Percentiles rank a stretch among this genome's conserved stretches.
These are phyloP conservation scores for Geotrichum candidum DNA, from an alignment of 1,139 yeast species.

Conservation along the genomic window DNA sequence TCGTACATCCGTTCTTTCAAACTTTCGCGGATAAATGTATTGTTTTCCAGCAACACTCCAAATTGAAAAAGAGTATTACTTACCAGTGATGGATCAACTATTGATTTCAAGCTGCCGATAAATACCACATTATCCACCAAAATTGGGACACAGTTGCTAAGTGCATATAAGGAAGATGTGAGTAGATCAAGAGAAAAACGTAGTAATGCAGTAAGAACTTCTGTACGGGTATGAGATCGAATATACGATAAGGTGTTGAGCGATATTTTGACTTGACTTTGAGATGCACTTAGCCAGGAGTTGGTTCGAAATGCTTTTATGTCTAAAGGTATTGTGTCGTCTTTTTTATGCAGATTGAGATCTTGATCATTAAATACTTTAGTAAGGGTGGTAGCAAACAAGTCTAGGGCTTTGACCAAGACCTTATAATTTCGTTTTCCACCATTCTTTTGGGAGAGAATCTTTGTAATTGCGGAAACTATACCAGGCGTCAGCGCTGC, in stretches of 20 bases:
- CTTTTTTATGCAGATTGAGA: slow-evolving; percentile 21
- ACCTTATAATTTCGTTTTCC: slow-evolving; percentile 41
- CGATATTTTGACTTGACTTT: slow-evolving; percentile 48
- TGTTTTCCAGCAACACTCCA: slow-evolving; percentile 7
- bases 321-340: background rate
- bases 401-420: slow-evolving; percentile 32
- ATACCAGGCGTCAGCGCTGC: slow-evolving; percentile 54
- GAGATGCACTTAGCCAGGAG: slow-evolving; percentile 61
- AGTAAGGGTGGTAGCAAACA: slow-evolving; percentile 35
- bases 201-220: slow-evolving; percentile 34
- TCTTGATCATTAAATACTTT: slow-evolving; percentile 42
- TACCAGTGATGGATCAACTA: background rate
- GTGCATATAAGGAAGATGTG: slow-evolving; percentile 31
- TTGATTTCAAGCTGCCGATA: slow-evolving; percentile 17
- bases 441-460: slow-evolving; percentile 38
- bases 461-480: slow-evolving; percentile 45
- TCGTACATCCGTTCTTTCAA: slow-evolving; percentile 26
- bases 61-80: slow-evolving; percentile 7
- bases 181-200: slow-evolving; percentile 33
- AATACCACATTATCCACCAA: slow-evolving; percentile 31
- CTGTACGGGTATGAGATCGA: slow-evolving; percentile 30
- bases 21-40: background rate
- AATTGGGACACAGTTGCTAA: slow-evolving; percentile 36
- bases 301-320: slow-evolving; percentile 37
- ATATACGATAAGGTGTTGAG: slow-evolving; percentile 25